Conservation (phyloP, 345 rosid genomes). For the Heritiera littoralis region DNA sequence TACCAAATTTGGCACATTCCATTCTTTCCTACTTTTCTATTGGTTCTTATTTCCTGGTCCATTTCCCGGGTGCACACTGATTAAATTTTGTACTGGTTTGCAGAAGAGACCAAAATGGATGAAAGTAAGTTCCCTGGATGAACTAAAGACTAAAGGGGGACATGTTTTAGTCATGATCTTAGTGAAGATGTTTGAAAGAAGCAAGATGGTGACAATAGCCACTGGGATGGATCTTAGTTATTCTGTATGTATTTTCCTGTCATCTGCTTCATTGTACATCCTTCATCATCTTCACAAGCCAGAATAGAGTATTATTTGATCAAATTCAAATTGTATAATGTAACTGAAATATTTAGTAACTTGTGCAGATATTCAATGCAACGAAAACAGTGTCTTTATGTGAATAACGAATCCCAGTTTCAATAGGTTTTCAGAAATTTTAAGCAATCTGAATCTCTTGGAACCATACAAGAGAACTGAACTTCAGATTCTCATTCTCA, state of each 20-base stretch:
- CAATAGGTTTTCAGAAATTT: too few relatives aligned
- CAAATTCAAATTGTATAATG: not conserved
- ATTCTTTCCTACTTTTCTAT: too few relatives aligned
- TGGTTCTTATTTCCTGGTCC: too few relatives aligned
- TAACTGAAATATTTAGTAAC: not conserved
- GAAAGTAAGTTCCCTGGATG: slow-evolving; percentile 84
- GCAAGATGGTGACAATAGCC: slow-evolving; percentile 90
- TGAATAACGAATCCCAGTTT: not conserved
- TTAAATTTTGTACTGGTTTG: not conserved
- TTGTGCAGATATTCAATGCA: not conserved
- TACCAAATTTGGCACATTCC: too few relatives aligned
- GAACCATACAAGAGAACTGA: too few relatives aligned
- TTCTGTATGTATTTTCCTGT: slow-evolving; percentile 82
- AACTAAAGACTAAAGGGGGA: slow-evolving; percentile 89
- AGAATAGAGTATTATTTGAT: slow-evolving; percentile 31
- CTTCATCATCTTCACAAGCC: slow-evolving; percentile 78
- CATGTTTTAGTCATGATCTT: slow-evolving; percentile 94
- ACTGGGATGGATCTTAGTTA: slow-evolving; percentile 83
- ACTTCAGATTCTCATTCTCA: too few relatives aligned
- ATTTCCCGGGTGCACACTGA: too few relatives aligned
- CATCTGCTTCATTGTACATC: slow-evolving; percentile 88
- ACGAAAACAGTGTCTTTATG: not conserved
- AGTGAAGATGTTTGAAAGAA: slow-evolving; percentile 96
- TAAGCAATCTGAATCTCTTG: not conserved
- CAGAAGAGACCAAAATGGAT: slow-evolving; percentile 93